Evolutionary conservation across 192 early-diverging fungal species (phyloP).

Genomic region (Dissophora ornata): DNA sequence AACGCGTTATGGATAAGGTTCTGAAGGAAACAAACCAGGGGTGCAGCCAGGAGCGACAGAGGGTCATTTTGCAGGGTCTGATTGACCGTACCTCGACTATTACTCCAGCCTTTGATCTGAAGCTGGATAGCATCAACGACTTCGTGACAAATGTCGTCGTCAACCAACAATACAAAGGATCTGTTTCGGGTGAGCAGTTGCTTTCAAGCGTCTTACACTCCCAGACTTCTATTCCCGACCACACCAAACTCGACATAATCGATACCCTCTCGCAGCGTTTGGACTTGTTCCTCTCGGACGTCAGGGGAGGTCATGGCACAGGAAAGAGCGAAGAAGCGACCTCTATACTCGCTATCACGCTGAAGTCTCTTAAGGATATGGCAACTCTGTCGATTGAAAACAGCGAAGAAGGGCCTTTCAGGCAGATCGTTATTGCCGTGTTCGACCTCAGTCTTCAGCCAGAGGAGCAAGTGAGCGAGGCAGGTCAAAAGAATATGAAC

Average conservation of each 20-base stretch:
- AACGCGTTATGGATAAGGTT: conserved; percentile 44
- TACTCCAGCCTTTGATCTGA: conserved; percentile 11
- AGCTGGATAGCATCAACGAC: conserved; percentile 19
- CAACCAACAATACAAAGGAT: conserved; percentile 26
- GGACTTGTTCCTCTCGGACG: conserved; percentile 21
- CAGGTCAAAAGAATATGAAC: conserved; percentile 17
- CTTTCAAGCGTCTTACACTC: conserved; percentile 10
- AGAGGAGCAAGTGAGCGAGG: conserved; percentile 16
- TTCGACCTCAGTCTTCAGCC: conserved; percentile 43
- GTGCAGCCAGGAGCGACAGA: conserved; percentile 15
- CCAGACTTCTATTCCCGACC: conserved; percentile 8
- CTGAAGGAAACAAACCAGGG: conserved; percentile 19
- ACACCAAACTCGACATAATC: conserved; percentile 22
- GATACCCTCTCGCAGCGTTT: conserved; percentile 40
- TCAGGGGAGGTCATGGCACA: conserved; percentile 1
- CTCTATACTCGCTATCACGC: conserved; percentile 20
- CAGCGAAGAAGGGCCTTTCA: conserved; percentile 14
- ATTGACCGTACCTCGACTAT: conserved; percentile 17
- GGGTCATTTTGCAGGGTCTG: conserved; percentile 22
- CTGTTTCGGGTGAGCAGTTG: conserved; percentile 3
- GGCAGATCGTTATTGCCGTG: conserved; percentile 16
- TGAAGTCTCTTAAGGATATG: conserved; percentile 8
- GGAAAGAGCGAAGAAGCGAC: conserved; percentile 14
- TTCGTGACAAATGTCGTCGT: conserved; percentile 29
- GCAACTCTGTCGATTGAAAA: conserved; percentile 24